Conservation (phyloP, 306 rosid genomes). For the Trichosanthes cucumerina region DNA sequence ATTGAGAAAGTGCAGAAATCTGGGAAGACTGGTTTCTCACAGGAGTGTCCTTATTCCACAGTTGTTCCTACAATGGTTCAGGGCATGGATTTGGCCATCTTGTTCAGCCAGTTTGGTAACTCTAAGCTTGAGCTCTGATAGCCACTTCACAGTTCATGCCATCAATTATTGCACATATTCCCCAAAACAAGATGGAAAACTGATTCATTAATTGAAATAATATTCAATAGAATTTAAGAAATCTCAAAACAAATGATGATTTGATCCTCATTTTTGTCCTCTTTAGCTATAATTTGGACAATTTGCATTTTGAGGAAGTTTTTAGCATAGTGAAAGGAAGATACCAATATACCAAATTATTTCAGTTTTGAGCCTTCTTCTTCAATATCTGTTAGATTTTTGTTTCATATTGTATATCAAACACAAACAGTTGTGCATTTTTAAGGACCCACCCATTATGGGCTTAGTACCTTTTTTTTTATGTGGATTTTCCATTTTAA, state of each 20-base stretch:
- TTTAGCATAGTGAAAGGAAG: neutral
- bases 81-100: slow-evolving; percentile 84
- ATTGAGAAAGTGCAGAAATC: slow-evolving; percentile 42
- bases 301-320: neutral
- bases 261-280: slow-evolving; percentile 3
- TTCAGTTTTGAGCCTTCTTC: neutral
- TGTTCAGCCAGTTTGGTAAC: slow-evolving; percentile 49
- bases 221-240: neutral
- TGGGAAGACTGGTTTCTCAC: slow-evolving; percentile 65
- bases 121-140: slow-evolving; percentile 23
- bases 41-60: slow-evolving; percentile 37
- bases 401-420: neutral
- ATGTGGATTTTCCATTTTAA: neutral
- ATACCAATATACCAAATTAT: neutral
- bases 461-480: too few species aligned
- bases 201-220: neutral
- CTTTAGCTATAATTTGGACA: neutral
- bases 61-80: slow-evolving; percentile 64
- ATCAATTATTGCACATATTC: neutral
- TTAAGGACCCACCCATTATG: neutral
- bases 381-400: neutral
- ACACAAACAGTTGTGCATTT: neutral
- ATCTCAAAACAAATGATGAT: neutral
- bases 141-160: slow-evolving; percentile 27
- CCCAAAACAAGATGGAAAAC: neutral